These are phyloP conservation scores for Tolypocladium ovalisporum DNA, from an alignment of 2,329 filamentous ascomycete species.

Conservation along the genomic window DNA sequence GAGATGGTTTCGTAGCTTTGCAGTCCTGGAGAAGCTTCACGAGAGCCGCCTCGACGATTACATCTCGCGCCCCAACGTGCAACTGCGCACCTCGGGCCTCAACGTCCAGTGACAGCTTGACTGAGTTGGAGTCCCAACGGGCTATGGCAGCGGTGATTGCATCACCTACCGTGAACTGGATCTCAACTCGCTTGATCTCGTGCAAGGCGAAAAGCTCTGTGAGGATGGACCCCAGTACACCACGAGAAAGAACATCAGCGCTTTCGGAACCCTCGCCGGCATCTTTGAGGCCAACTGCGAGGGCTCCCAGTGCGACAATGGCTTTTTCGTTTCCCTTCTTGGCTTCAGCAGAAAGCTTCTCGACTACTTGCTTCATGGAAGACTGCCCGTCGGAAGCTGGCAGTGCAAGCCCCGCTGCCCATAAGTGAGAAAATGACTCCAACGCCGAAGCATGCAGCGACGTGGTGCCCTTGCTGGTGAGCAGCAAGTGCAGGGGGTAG, in stretches of 20 bases:
- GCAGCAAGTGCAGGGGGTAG: conserved; percentile 21
- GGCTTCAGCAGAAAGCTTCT: conserved; percentile 54
- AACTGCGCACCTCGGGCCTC: conserved; percentile 33
- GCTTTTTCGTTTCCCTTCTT: conserved; percentile 76
- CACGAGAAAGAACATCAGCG: conserved; percentile 19
- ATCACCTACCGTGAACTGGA: conserved; percentile 85
- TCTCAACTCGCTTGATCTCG: conserved; percentile 74
- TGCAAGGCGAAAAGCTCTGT: conserved; percentile 64
- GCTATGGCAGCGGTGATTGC: conserved; percentile 68
- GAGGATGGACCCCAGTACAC: conserved; percentile 43
- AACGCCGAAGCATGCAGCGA: conserved; percentile 33
- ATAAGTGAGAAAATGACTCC: conserved; percentile 34
- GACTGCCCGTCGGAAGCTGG: conserved; percentile 17
- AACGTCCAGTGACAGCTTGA: conserved; percentile 67
- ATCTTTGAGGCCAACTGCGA: conserved; percentile 53
- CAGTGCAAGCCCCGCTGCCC: conserved; percentile 31
- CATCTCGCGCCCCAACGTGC: conserved; percentile 26
- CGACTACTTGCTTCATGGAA: conserved; percentile 36
- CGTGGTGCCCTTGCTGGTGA: conserved; percentile 14
- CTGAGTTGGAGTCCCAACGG: conserved; percentile 74
- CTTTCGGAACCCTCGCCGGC: conserved; percentile 11
- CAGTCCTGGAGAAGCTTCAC: conserved; percentile 68
- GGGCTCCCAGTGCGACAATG: conserved; percentile 67
- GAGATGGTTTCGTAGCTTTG: conserved; percentile 74
- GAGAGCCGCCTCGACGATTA: conserved; percentile 43